Evolutionary conservation across 306 rosid genomes (phyloP).

Genomic region (Styphnolobium japonicum): DNA sequence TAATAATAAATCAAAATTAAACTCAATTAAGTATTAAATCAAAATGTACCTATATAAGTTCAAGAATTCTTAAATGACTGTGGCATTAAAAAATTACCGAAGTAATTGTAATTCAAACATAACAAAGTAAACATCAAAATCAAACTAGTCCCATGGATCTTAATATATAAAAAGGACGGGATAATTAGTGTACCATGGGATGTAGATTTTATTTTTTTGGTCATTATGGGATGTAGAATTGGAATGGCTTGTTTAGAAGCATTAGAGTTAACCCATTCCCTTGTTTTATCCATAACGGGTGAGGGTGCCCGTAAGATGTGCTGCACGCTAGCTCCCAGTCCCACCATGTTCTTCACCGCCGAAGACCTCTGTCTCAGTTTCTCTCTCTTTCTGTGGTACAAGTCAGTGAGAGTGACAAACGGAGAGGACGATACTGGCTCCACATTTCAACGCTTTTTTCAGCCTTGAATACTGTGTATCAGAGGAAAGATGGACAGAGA

Average conservation of each 20-base stretch:
- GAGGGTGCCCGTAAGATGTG: constrained; percentile 35
- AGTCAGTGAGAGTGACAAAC: constrained; percentile 53
- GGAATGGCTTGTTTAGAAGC: constrained; percentile 3
- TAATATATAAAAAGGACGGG: background rate
- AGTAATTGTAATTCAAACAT: background rate
- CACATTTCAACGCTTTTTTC: constrained; percentile 58
- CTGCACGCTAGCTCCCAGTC: constrained; percentile 7
- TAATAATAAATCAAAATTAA: too few relatives aligned
- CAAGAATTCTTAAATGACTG: too few relatives aligned
- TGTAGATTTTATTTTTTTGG: too few relatives aligned
- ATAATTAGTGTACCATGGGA: background rate
- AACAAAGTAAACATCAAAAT: background rate
- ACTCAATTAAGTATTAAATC: background rate
- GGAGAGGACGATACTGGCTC: constrained; percentile 78
- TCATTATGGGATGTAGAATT: background rate
- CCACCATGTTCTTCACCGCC: background rate
- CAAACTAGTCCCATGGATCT: background rate
- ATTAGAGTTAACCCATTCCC: background rate
- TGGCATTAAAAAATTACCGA: background rate
- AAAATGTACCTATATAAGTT: background rate
- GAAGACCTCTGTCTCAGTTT: background rate
- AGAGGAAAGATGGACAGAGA: background rate
- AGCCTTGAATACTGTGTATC: constrained; percentile 50
- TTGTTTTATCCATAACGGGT: constrained; percentile 2
- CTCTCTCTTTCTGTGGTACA: background rate